Base-by-base conservation (phyloP, 768 basidiomycete genomes). In the Ramaria sp. region DNA sequence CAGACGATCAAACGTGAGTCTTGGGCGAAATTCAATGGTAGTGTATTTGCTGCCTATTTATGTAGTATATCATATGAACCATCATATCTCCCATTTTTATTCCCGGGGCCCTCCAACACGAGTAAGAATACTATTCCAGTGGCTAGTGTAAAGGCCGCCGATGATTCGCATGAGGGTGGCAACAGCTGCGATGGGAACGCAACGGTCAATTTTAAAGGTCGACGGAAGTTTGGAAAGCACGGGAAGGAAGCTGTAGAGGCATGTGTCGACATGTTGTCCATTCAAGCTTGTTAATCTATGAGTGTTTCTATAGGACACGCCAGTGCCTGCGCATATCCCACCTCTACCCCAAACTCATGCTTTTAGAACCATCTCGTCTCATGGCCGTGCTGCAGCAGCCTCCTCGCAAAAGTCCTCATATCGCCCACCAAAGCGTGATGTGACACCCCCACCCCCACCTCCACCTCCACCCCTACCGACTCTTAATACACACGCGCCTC, bases 51-150 rank as follows among this genome's bases (percentile, higher is more conserved):
- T 55, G 9, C 4, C n/a, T 34, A 34, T 55, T 6, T n/a, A 25
- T 20, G 28, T 34, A 55, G 53, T 37, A 43, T 55, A 15, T 25
- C 45, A 15, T 44, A 55, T 37, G 53, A 55, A 28, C 34, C 22
- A 30, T 55, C 53, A 37, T 55, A 55, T 47, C 53, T 55, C 3
- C 53, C 53, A 13, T 55, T 55, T 37, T 28, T 55, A 34, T 44
- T 47, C n/a, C 32, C 42, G 15, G 43, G 25, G 1, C 22, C 9
- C 15, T 45, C 53, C 20, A 37, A 34, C 16, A 9, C 32, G 32
- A 34, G 32, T 34, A 34, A 34, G 32, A 8, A 34, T 34, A 34
- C 32, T 2, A 34, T 34, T 9, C 32, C 32, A 4, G 32, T 9
- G 32, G 32, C 3, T 13, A 8, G 32, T 3, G 18, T 24, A 47